Evolutionary conservation across 2,329 filamentous ascomycete genomes (phyloP).

Genomic region (Pseudocercospora fijiensis): DNA sequence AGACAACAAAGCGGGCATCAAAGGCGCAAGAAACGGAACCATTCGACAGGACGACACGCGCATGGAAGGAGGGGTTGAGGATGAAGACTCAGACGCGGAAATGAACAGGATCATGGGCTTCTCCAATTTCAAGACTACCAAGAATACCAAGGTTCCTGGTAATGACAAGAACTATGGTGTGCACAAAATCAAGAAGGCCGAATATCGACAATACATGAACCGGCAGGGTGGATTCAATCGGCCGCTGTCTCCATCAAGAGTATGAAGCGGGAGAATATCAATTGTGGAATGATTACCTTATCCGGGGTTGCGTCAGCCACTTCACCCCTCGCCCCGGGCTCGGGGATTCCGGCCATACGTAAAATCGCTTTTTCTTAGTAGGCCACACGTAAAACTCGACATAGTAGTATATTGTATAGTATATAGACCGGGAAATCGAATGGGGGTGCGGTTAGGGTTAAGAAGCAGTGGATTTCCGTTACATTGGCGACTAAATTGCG

Average conservation of each 20-base stretch:
- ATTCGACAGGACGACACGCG: conserved; percentile 21
- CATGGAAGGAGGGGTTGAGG: conserved; percentile 30
- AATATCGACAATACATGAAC: conserved; percentile 98
- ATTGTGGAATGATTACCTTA: neutral
- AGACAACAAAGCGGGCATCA: conserved; percentile 10
- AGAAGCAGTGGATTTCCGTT: too few species aligned
- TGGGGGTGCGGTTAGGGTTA: too few species aligned
- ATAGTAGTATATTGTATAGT: too few species aligned
- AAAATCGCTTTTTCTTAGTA: too few species aligned
- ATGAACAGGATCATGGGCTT: conserved; percentile 93
- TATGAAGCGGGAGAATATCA: conserved; percentile 10
- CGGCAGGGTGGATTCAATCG: conserved; percentile 78
- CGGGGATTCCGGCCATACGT: too few species aligned
- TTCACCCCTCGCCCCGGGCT: too few species aligned
- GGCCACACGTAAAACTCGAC: too few species aligned
- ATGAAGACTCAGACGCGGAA: conserved; percentile 63
- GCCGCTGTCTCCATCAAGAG: conserved; percentile 44
- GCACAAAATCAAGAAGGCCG: conserved; percentile 87
- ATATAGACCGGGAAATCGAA: too few species aligned
- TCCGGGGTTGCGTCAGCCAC: too few species aligned
- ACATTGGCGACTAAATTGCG: too few species aligned
- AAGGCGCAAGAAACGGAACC: conserved; percentile 11
- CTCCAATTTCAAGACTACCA: conserved; percentile 78
- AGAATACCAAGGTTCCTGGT: conserved; percentile 82
- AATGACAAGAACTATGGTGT: conserved; percentile 78